Base-by-base conservation (phyloP, 2,329 filamentous ascomycete genomes). In the Didymellaceae sp. region DNA sequence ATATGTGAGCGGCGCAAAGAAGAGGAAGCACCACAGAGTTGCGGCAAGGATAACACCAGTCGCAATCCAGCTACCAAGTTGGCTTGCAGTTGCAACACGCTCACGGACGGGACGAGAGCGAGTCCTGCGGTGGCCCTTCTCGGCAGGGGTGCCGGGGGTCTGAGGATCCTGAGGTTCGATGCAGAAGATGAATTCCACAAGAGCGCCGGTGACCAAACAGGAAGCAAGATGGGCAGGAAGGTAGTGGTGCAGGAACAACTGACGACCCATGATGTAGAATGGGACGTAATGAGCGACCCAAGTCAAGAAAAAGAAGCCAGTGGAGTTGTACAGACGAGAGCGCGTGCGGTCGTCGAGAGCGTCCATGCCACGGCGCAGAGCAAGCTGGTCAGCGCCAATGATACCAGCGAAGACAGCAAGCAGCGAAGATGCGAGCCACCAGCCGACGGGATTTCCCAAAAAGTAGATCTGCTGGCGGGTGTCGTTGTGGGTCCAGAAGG, bases 381-480 rank as follows among this genome's bases (percentile, higher is more conserved):
- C 96, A 47, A 99, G 81, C 73, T 99, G 94, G 65, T 99, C 94
- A 16, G 94, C 94, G 39, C 87, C 87, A 58, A 97, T 79, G 61
- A 99, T 94, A 59, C 94, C 94, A 18, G 86, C 90, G 72, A 94
- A 97, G 28, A 99, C 92, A 34, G 94, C 94, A 54, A 99, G 80
- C 46, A 99, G 80, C 76, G 90, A 91, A 75, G 91, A 96, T 11
- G 91, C 87, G 57, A 99, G 82, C 94, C 94, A 99, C 92, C 95
- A 99, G 51, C 93, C 94, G 56, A 97, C 75, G 0, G 94, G 94
- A 77, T 99, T 99, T 49, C 94, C 94, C 22, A 99, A 80, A 81
- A 99, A 99, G 78, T 99, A 99, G 61, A 99, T 99, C 75, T 99
- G 94, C 78, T 96, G 87, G 54, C 90, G 87, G 8, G 93, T 97